These are phyloP conservation scores for Aureobasidium uvarum DNA, from an alignment of 2,329 filamentous ascomycete genomes.

Conservation along the genomic window DNA sequence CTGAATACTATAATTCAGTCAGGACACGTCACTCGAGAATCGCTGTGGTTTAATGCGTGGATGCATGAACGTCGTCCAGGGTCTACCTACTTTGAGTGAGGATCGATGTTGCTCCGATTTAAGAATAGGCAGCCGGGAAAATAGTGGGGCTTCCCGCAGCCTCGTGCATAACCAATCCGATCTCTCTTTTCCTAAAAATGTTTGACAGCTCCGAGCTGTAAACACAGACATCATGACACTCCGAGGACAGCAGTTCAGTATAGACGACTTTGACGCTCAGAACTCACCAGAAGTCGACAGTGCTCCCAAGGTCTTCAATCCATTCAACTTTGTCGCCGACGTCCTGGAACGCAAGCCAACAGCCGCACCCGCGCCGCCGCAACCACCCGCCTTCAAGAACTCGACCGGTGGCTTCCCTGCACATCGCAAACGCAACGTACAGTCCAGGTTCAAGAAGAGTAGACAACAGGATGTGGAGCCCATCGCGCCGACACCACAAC, in stretches of 20 bases:
- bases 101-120: conserved; percentile 18
- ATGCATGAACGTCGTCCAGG: conserved; percentile 19
- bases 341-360: conserved; percentile 71
- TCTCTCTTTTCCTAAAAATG: conserved; percentile 18
- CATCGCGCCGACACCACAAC: not conserved
- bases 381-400: conserved; percentile 62
- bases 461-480: conserved; percentile 15
- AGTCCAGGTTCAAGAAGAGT: conserved; percentile 74
- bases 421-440: conserved; percentile 71
- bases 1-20: not conserved
- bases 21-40: not conserved
- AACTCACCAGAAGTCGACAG: conserved; percentile 34
- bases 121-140: conserved; percentile 14
- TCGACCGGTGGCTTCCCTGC: conserved; percentile 75
- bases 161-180: conserved; percentile 20
- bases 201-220: conserved; percentile 13
- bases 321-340: conserved; percentile 62
- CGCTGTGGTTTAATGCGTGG: not conserved
- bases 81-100: conserved; percentile 12
- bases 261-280: conserved; percentile 53
- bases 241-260: conserved; percentile 59
- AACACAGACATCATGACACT: conserved; percentile 36
- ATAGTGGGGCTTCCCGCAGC: conserved; percentile 19
- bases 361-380: conserved; percentile 44
- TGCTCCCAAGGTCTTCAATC: conserved; percentile 6